Base-by-base conservation (phyloP, 345 rosid genomes). In the Gynandropsis gynandra region DNA sequence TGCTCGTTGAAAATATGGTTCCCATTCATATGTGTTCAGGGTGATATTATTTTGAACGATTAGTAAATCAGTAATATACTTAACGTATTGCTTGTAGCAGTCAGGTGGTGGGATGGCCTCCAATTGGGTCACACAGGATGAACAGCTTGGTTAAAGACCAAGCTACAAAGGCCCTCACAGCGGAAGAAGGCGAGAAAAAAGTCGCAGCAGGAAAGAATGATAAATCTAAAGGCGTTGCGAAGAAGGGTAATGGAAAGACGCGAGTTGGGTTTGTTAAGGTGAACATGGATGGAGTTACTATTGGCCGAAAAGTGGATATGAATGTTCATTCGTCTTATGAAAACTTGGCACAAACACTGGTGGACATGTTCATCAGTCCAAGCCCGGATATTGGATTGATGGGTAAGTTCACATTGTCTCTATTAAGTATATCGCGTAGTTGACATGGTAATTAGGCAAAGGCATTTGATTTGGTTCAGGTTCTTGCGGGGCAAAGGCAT, bases 81-180 rank as follows among this genome's bases (percentile, higher is more conserved):
- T 2, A 24, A 24, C 29, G 27, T 40, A 34, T 59, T 62, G 64
- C 27, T 53, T 58, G 38, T 42, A 77, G 69, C 86, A 80, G 92
- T 67, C 95, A 80, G 65, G 85, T 82, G 54, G 97, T 85, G 58
- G 97, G 95, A 50, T 88, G 97, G 97, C 97, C 97, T 1, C 97
- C 97, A 4, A 61, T 88, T 41, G 70, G 97, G 57, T 65, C 85
- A 37, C 75, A 77, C 29, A 75, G 97, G 76, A 77, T 85, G 89
- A 82, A 77, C 77, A 81, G 83, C 63, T 74, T 85, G 81, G 89
- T 75, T 41, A 63, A 56, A 9, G 80, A 67, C 74, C 82, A 75
- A 40, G 78, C 85, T 9, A 77, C 79, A 70, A 72, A 76, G 56
- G 47, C 76, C 7, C 72, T 74, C 12, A 75, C 75, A 11, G 70